Evolutionary conservation across 2,329 filamentous ascomycete genomes (phyloP), one percentile per base, ranked within the genome.

Genomic region (Triangularia setosa): DNA sequence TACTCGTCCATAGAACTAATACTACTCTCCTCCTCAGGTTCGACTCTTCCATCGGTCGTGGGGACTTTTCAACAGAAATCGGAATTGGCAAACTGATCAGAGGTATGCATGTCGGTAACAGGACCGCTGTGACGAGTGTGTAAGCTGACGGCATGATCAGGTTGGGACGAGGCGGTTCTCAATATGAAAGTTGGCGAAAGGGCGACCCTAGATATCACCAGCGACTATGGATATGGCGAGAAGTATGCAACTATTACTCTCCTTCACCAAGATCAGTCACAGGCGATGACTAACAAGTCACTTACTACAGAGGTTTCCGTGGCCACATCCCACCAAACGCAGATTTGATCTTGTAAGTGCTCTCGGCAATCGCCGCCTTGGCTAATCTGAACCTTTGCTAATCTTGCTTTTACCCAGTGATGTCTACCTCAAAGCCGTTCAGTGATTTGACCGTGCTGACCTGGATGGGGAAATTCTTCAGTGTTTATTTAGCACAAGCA

Each of bases 181-280:
- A 82, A 87, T 75, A 97, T 99, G 94, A 89, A 89, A 75, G 82
- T 96, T 65, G 93, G 94, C 76, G 94, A 98, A 85, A 94, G 91
- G 82, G 89, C 92, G 61, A 91, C 87, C 60, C 83, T 99, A 69
- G 90, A 88, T 70, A 97, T 98, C 75, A 85, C 88, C 68, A 83
- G 87, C 72, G 87, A 90, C 75, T 89, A 80, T 72, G 88, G 81
- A 69, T 90, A 90, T 76, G 88, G 87, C 63, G 76, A 80, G 64
- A 80, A 79, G 85, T 87, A 81, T 72, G 63, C 12, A 5, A 48
- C 40, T 53, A 54, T 12, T 27, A 11, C 44, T 27, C 30, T 52
- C 11, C 55, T 35, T 35, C 53, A 11, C n/a, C 24, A 28, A 54
- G 23, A n/a, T 25, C n/a, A 30, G 25, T 4, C 25, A 11, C 1